Base-by-base conservation (phyloP, 345 rosid genomes). In the Carallia brachiata region DNA sequence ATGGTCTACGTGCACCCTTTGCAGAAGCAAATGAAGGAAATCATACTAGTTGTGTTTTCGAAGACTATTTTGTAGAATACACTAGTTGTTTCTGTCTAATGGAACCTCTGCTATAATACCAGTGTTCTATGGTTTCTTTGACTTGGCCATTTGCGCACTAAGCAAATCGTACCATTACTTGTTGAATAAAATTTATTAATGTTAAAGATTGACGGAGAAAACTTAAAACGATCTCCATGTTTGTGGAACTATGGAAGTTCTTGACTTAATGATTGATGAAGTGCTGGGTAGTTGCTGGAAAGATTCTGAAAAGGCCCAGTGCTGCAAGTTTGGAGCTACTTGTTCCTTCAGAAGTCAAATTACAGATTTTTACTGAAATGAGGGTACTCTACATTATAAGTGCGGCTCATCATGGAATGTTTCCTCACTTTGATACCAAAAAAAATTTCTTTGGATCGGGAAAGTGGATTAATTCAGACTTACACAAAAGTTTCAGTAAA, bases 401-500 rank as follows among this genome's bases (percentile, higher is more conserved):
- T 56, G 60, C 31, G 32, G 31, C 28, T 56, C 31, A 3, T 56
- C 60, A 27, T 27, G 9, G 17, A 53, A 60, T 60, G 50, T 66
- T 66, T 65, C 52, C 61, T 59, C 53, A 17, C 55, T 52, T 65
- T 52, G 5, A 34, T 32, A 48, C 47, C 58, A 44, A 40, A 74
- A 70, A 65, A 63, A 73, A 39, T 2, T 1, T 12, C 4, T 44
- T 12, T 10, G 4, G 4, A 44, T 44, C 61, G 66, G 5, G 9
- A 44, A 32, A 53, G 64, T 15, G n/a, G 39, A 61, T 13, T 27
- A 59, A 53, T 71, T 56, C 76, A n/a, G 66, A 52, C 63, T 55
- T 15, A 56, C 8, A 70, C 63, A 18, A 61, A 50, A 37, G 27
- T 56, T 78, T 83, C 71, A 95, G 76, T 95, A 95, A 30, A 90